Base-by-base conservation (phyloP, 768 basidiomycete genomes). In the Lactarius sanguifluus region DNA sequence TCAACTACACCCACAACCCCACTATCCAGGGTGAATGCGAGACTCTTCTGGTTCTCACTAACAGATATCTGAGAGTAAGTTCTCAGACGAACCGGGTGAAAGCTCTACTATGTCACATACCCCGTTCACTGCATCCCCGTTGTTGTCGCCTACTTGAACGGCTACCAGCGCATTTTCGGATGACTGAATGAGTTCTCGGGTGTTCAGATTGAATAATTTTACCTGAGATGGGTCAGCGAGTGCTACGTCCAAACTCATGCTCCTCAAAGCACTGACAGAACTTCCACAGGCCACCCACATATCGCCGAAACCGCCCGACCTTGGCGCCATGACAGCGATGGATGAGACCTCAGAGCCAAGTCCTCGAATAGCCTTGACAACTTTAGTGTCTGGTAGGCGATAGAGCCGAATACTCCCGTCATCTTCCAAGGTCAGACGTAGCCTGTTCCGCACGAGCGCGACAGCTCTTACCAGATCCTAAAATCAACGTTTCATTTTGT, bases 21-120 rank as follows among this genome's bases (percentile, higher is more conserved):
- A 23, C 83, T 83, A 75, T 94, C 92, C 36, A 83, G 81, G 66
- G 85, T 84, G 74, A 90, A 92, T 5, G 89, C 90, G 52, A 93
- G 73, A 59, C 69, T 72, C 70, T 74, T 84, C 72, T 71, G 79
- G 79, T 83, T 82, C 34, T 73, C 69, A 75, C 85, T 87, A 70
- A 91, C 71, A 66, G 80, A 80, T 72, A 92, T 83, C 91, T 93
- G 75, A 74, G 79, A 83, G 76, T 79, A 73, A 72, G 71, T 73
- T 73, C 69, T 80, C 66, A 78, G 60, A 57, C 50, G 36, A 20
- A 13, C 28, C 36, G 30, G 34, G 32, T 7, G 64, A 32, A 56
- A 59, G 30, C 9, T 57, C n/a, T 71, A 59, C 47, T 50, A 68
- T 41, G 59, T 23, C 32, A 71, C 81, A 71, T 72, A 90, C 91